These are phyloP conservation scores for Lactifluus echinatus DNA, from an alignment of 768 basidiomycete genomes.

Conservation along the genomic window DNA sequence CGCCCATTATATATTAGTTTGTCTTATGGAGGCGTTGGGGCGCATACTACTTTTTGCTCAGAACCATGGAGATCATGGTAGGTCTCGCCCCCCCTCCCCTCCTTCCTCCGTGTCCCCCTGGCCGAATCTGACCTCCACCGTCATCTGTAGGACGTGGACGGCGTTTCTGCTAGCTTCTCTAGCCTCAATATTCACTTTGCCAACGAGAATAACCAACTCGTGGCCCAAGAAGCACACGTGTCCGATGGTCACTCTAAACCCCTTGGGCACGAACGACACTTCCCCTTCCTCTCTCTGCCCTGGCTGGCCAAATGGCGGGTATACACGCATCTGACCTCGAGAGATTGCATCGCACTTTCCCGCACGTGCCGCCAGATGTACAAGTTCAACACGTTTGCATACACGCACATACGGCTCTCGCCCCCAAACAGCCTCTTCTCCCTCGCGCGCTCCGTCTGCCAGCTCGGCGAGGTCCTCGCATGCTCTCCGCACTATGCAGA, in stretches of 20 bases:
- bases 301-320: neutral
- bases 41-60: neutral
- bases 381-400: slow-evolving; percentile 1
- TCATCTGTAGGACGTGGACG: slow-evolving; percentile 1
- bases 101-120: neutral
- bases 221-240: neutral
- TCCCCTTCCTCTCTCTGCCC: slow-evolving; percentile 4
- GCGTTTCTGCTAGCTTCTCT: neutral
- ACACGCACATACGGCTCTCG: slow-evolving; percentile 11
- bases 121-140: neutral
- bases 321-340: neutral
- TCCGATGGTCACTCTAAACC: neutral
- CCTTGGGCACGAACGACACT: neutral
- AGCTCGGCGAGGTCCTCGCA: neutral
- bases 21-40: neutral
- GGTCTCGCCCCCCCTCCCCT: neutral
- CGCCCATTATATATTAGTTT: neutral
- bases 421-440: slow-evolving; percentile 9
- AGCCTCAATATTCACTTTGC: neutral
- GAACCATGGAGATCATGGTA: slow-evolving; percentile 2
- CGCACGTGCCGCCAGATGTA: slow-evolving; percentile 12
- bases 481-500: neutral
- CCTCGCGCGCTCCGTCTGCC: neutral
- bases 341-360: slow-evolving; percentile 8
- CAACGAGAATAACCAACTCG: neutral